These are phyloP conservation scores for Juglanconis sp. DNA, from an alignment of 2,329 filamentous ascomycete species.

Conservation along the genomic window DNA sequence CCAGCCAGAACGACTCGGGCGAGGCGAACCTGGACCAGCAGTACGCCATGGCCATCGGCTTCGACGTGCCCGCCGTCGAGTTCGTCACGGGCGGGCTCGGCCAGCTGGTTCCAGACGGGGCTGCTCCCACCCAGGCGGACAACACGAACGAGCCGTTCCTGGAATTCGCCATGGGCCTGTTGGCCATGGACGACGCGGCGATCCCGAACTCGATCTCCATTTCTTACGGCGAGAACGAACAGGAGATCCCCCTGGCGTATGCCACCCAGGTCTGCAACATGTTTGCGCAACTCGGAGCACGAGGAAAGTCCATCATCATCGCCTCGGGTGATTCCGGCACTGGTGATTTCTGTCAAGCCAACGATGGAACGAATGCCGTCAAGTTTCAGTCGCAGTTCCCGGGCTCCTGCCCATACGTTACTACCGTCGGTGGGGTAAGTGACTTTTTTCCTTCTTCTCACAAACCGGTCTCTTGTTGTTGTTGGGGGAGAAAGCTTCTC, in stretches of 20 bases:
- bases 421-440: conserved; percentile 54
- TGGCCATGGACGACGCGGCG: conserved; percentile 45
- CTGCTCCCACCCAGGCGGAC: conserved; percentile 23
- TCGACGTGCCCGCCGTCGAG: conserved; percentile 25
- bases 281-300: conserved; percentile 60
- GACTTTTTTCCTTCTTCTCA: neutral
- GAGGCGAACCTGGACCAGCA: conserved; percentile 28
- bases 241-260: conserved; percentile 53
- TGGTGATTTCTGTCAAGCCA: conserved; percentile 53
- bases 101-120: conserved; percentile 30
- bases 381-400: conserved; percentile 63
- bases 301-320: conserved; percentile 61
- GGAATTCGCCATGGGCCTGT: conserved; percentile 57
- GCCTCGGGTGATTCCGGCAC: conserved; percentile 58
- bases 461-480: neutral
- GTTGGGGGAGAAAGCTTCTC: no score
- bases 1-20: conserved; percentile 22
- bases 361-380: conserved; percentile 50
- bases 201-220: conserved; percentile 60
- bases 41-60: conserved; percentile 20
- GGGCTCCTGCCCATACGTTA: conserved; percentile 65
- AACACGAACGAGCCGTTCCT: conserved; percentile 67
- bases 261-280: conserved; percentile 56
- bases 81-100: conserved; percentile 32
- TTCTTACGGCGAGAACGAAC: conserved; percentile 68